These are phyloP conservation scores for Trichosporon coremiiforme DNA, from an alignment of 1,284 basidiomycete genomes.

Conservation along the genomic window DNA sequence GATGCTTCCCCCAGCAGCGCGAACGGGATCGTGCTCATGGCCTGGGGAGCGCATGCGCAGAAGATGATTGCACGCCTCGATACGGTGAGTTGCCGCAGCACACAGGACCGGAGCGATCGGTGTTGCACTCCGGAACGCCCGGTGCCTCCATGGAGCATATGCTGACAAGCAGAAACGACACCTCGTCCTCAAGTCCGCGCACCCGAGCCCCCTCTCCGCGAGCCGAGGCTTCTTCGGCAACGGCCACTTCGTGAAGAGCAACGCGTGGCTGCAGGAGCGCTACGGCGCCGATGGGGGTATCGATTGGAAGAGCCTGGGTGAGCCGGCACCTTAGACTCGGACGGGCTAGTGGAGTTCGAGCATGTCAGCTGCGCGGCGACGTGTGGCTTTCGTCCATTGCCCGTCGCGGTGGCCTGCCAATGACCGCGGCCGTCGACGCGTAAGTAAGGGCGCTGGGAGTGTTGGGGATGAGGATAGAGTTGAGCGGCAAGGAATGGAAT, in stretches of 20 bases:
- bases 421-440: not conserved
- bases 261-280: constrained; percentile 73
- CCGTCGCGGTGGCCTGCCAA: not conserved
- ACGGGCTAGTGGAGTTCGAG: constrained; percentile 3
- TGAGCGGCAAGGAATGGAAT: too few relatives aligned
- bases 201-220: constrained; percentile 80
- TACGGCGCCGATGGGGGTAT: constrained; percentile 73
- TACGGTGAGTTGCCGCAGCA: constrained; percentile 22
- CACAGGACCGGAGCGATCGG: too few relatives aligned
- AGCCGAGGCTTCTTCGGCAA: constrained; percentile 85
- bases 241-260: constrained; percentile 83
- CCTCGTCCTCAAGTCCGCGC: constrained; percentile 78
- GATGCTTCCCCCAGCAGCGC: constrained; percentile 34
- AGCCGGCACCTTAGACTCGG: not conserved
- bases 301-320: constrained; percentile 63
- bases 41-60: constrained; percentile 85
- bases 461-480: constrained; percentile 6
- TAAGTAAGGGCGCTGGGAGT: not conserved
- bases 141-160: not conserved
- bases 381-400: not conserved
- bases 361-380: not conserved
- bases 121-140: too few relatives aligned
- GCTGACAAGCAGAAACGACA: constrained; percentile 70
- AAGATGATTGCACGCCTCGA: constrained; percentile 72
- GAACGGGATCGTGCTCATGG: constrained; percentile 71